Conservation (phyloP, 2,329 filamentous ascomycete genomes). For the Thermoascus crustaceus region DNA sequence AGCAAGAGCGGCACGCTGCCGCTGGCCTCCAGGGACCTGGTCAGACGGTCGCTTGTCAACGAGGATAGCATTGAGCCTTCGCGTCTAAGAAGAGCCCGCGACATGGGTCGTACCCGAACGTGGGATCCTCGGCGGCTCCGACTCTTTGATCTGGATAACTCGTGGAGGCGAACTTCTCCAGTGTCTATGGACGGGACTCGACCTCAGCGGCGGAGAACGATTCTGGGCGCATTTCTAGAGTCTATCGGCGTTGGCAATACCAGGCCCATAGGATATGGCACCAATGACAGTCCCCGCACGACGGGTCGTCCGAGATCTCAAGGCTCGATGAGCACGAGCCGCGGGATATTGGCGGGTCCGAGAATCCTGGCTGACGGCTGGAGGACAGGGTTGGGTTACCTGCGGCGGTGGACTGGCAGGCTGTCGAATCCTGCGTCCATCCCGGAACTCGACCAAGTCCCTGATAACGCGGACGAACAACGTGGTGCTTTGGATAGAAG, state of each 20-base stretch:
- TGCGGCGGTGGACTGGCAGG: constrained; percentile 1
- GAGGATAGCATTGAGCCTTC: background rate
- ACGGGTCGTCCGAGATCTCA: background rate
- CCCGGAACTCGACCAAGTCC: too few relatives aligned
- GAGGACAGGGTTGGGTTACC: background rate
- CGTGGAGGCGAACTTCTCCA: background rate
- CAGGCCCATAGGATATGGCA: background rate
- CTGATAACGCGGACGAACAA: too few relatives aligned
- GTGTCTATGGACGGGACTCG: background rate
- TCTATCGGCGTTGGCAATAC: too few relatives aligned
- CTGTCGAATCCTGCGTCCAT: too few relatives aligned
- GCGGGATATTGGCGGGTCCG: too few relatives aligned
- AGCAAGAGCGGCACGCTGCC: constrained; percentile 1
- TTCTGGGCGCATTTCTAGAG: too few relatives aligned
- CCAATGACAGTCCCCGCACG: background rate
- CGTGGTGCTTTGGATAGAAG: too few relatives aligned
- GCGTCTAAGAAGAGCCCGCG: background rate
- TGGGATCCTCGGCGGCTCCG: background rate
- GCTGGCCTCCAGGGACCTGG: background rate
- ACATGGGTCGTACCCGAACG: background rate
- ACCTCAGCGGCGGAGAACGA: background rate
- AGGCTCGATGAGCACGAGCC: background rate
- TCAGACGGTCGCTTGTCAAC: background rate
- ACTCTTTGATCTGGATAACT: background rate
- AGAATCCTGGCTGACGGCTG: background rate